Evolutionary conservation across 1,284 basidiomycete genomes (phyloP).

Genomic region (Cronartium ribicola): DNA sequence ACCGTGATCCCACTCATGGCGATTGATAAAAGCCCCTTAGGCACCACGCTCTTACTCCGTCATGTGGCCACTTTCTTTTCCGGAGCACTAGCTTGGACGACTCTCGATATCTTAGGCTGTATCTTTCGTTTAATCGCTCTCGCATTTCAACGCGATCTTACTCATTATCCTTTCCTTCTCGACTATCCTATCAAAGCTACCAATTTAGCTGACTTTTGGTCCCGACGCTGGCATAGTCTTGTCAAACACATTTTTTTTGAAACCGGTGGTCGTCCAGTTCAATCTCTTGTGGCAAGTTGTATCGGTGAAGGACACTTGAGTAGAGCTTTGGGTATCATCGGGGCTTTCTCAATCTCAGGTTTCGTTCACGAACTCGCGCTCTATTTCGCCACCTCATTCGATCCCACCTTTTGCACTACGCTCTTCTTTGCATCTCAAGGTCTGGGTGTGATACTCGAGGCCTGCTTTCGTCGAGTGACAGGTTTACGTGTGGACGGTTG

Average conservation of each 20-base stretch:
- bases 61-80: slow-evolving; percentile 2
- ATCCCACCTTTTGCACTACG: slow-evolving; percentile 12
- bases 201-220: slow-evolving; percentile 21
- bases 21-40: not conserved
- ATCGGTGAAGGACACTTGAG: not conserved
- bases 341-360: slow-evolving; percentile 16
- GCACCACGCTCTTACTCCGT: not conserved
- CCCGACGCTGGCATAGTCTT: slow-evolving; percentile 16
- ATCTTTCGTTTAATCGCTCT: not conserved
- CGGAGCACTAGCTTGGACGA: not conserved
- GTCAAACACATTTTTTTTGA: slow-evolving; percentile 20
- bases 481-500: slow-evolving; percentile 39
- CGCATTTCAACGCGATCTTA: not conserved
- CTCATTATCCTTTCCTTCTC: not conserved
- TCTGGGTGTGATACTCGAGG: slow-evolving; percentile 44
- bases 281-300: not conserved
- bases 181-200: slow-evolving; percentile 7
- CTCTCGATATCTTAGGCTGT: slow-evolving; percentile 4
- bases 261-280: slow-evolving; percentile 10
- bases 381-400: not conserved
- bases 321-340: not conserved
- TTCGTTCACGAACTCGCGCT: slow-evolving; percentile 22
- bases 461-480: slow-evolving; percentile 35
- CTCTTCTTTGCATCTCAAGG: slow-evolving; percentile 46
- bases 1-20: not conserved